Conservation (phyloP, 1,139 yeast genomes). For the Insectozyma bohioensis region DNA sequence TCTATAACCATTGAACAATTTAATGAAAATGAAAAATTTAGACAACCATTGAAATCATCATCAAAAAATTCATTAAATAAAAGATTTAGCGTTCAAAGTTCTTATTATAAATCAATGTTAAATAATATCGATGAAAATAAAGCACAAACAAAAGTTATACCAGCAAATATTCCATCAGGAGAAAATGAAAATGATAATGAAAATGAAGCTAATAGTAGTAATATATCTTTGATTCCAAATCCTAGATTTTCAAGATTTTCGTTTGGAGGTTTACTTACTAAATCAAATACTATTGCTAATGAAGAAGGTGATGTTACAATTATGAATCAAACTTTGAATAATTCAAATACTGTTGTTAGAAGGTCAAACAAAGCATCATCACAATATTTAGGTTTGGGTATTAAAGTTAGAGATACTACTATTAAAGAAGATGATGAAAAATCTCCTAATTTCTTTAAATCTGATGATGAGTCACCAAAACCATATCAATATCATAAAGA, state of each 20-base stretch:
- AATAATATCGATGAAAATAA: slow-evolving; percentile 25
- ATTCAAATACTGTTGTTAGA: slow-evolving; percentile 33
- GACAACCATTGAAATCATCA: slow-evolving; percentile 5
- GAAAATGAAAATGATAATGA: slow-evolving; percentile 8
- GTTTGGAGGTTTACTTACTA: slow-evolving; percentile 36
- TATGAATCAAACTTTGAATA: slow-evolving; percentile 22
- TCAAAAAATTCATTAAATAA: slow-evolving; percentile 9
- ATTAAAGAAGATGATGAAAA: slow-evolving; percentile 12
- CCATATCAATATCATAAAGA: slow-evolving; percentile 16
- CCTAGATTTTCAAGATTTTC: slow-evolving; percentile 47
- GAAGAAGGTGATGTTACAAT: slow-evolving; percentile 32
- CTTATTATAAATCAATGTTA: slow-evolving; percentile 24
- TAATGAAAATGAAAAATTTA: slow-evolving; percentile 11
- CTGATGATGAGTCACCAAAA: slow-evolving; percentile 16
- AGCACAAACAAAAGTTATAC: slow-evolving; percentile 5
- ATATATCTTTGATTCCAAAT: slow-evolving; percentile 35
- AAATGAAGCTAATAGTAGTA: slow-evolving; percentile 5
- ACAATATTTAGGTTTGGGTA: slow-evolving; percentile 35
- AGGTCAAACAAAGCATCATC: slow-evolving; percentile 15
- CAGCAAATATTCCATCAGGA: slow-evolving; percentile 3
- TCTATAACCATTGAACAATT: slow-evolving; percentile 13
- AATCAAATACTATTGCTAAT: slow-evolving; percentile 20
- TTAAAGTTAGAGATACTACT: slow-evolving; percentile 17
- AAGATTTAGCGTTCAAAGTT: slow-evolving; percentile 11
- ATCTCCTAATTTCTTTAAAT: not conserved